Percentiles rank a stretch among this genome's conserved stretches.
phyloP scores from a whole-genome alignment of 768 basidiomycete species.

The Lanmaoa rubissima region DNA sequence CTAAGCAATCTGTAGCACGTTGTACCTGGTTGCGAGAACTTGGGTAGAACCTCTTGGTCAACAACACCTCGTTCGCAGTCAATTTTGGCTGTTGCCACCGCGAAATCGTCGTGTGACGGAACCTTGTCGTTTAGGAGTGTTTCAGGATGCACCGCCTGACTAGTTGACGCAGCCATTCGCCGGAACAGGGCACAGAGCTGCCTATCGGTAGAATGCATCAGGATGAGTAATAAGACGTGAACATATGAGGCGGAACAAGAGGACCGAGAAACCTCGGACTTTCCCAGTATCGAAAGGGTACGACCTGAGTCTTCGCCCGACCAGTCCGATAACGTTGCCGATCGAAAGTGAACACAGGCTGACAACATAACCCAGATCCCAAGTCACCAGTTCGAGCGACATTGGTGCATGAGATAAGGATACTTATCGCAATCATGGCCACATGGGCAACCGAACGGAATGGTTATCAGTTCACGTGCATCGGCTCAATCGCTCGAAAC shows the following conservation, averaged over 20 bases:
- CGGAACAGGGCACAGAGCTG: slow-evolving; percentile 6
- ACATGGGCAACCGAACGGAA: slow-evolving; percentile 3
- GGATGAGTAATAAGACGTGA: not conserved
- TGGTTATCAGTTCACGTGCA: not conserved
- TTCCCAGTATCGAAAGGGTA: not conserved
- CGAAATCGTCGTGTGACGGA: not conserved
- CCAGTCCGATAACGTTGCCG: not conserved
- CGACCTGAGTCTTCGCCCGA: not conserved
- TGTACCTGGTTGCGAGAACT: not conserved
- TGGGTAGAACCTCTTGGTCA: not conserved
- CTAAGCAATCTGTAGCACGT: not conserved
- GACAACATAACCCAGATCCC: not conserved
- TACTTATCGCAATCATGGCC: not conserved
- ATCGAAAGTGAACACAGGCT: not conserved
- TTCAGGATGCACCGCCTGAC: not conserved
- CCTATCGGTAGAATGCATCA: slow-evolving; percentile 7
- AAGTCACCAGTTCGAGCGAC: not conserved
- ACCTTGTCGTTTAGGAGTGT: slow-evolving; percentile 1
- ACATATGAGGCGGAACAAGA: not conserved
- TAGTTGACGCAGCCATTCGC: not conserved
- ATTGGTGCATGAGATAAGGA: not conserved
- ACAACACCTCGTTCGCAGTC: slow-evolving; percentile 15
- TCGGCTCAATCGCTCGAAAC: slow-evolving; percentile 10
- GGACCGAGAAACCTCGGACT: not conserved
- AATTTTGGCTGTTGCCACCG: not conserved